A percentile compares a stretch with the other conserved stretches of the same genome.
These are phyloP conservation scores for Trichomonas vaginalis DNA, from an alignment of 208 protist genomes.

Conservation along the genomic window DNA sequence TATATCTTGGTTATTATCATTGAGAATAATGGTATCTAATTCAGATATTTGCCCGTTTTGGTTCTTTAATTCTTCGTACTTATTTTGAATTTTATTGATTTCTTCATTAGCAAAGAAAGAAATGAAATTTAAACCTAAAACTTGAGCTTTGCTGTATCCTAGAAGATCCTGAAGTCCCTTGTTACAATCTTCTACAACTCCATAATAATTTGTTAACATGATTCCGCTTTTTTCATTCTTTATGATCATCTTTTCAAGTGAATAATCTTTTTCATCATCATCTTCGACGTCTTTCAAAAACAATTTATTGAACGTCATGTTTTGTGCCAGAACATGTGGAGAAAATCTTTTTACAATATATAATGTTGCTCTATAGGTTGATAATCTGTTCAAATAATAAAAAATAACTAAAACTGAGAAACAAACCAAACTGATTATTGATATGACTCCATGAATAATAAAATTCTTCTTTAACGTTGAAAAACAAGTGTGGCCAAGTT, in stretches of 20 bases:
- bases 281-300: background rate
- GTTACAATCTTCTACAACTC: background rate
- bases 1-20: background rate
- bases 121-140: background rate
- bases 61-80: background rate
- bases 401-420: background rate
- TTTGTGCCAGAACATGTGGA: background rate
- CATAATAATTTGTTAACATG: background rate
- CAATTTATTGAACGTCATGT: background rate
- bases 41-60: background rate
- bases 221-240: background rate
- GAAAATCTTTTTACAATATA: background rate
- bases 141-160: background rate
- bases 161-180: background rate
- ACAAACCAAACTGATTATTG: background rate
- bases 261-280: background rate
- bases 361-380: background rate
- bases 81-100: background rate
- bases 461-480: background rate
- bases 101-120: background rate
- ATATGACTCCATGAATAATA: background rate
- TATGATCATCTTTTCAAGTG: background rate
- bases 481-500: background rate
- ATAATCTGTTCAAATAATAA: background rate
- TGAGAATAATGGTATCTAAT: background rate